phyloP scores from a whole-genome alignment of 2,329 filamentous ascomycete species.

The Aspergillus brasiliensis region DNA sequence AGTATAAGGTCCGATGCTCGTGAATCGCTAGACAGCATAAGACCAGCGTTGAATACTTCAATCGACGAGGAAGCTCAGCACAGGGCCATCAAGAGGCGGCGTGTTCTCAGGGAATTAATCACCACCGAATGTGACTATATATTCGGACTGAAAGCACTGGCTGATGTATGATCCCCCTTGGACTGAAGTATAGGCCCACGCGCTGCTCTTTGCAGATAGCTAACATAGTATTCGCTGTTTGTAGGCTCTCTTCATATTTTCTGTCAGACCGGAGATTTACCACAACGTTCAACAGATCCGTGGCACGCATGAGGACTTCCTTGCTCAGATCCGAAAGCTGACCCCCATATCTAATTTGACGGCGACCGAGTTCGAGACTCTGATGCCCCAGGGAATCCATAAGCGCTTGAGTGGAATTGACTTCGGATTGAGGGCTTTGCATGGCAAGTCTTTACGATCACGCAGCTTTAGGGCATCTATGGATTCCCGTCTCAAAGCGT shows the following conservation, averaged over 20 bases:
- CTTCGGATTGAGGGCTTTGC: conserved; percentile 35
- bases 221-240: conserved; percentile 34
- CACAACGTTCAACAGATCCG: conserved; percentile 78
- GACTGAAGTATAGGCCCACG: background rate
- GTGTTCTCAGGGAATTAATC: conserved; percentile 82
- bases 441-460: conserved; percentile 31
- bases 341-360: conserved; percentile 62
- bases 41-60: conserved; percentile 45
- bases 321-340: conserved; percentile 70
- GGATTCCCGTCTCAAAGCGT: conserved; percentile 34
- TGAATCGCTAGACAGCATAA: conserved; percentile 60
- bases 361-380: conserved; percentile 22
- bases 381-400: conserved; percentile 37
- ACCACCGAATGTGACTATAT: conserved; percentile 87
- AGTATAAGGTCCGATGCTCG: conserved; percentile 66
- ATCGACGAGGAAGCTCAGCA: conserved; percentile 71
- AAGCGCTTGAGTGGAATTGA: conserved; percentile 54
- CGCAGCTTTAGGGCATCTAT: conserved; percentile 33
- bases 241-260: conserved; percentile 73
- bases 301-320: conserved; percentile 78
- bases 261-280: conserved; percentile 74
- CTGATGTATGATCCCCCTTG: conserved; percentile 65
- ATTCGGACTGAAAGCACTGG: conserved; percentile 80
- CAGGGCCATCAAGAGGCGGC: conserved; percentile 73
- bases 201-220: background rate